Conservation (phyloP, 139 green algal genomes). For the Ettlia oleoabundans region DNA sequence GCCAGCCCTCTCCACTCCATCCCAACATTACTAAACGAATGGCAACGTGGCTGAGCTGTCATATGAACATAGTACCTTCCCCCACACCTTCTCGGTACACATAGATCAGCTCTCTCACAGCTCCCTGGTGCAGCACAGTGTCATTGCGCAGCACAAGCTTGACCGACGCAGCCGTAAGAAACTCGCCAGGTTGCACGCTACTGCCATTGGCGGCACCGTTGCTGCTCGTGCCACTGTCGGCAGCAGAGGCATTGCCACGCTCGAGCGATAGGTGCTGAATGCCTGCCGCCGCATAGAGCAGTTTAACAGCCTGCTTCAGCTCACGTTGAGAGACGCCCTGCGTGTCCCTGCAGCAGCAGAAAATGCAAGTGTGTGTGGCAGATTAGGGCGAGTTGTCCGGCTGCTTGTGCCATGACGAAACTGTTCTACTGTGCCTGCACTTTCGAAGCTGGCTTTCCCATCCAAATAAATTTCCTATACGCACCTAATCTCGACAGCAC, state of each 20-base stretch:
- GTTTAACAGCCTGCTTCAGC: conserved; percentile 41
- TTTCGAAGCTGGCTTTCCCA: too few species aligned
- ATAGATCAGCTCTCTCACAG: conserved; percentile 51
- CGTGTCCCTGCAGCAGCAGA: conserved; percentile 16
- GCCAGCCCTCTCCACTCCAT: not conserved
- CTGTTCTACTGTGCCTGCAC: not conserved
- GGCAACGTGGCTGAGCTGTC: too few species aligned
- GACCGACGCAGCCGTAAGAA: conserved; percentile 33
- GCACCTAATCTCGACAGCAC: conserved; percentile 45
- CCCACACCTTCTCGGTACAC: conserved; percentile 49
- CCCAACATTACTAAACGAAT: not conserved
- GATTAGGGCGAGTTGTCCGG: not conserved
- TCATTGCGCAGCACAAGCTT: conserved; percentile 36
- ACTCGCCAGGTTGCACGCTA: not conserved
- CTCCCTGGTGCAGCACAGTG: conserved; percentile 25
- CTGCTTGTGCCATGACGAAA: not conserved
- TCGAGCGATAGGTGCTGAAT: conserved; percentile 46
- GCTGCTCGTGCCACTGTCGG: not conserved
- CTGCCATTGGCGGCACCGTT: not conserved
- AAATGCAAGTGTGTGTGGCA: not conserved
- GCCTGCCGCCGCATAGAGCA: conserved; percentile 55
- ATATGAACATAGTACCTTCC: too few species aligned
- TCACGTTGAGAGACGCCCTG: conserved; percentile 22
- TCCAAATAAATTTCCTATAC: too few species aligned
- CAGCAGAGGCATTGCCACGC: too few species aligned